Evolutionary conservation across 306 rosid species (phyloP), one percentile per base, ranked within the genome.

Genomic region (Gynostemma pentaphyllum): DNA sequence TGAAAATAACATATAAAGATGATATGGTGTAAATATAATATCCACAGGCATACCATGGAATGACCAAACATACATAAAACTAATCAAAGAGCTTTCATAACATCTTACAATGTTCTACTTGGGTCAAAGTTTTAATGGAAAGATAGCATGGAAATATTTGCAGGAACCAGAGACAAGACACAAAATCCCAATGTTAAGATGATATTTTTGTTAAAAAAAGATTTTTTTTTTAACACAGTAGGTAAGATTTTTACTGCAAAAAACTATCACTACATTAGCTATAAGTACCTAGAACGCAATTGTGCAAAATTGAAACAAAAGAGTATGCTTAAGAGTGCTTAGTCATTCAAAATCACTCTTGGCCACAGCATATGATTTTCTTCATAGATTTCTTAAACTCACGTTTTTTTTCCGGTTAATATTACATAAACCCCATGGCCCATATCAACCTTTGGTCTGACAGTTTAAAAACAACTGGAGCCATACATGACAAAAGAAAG

Each of bases 381-480:
- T 4, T 18, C 7, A 24, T 56, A 45, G 23, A 56, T 56, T 34
- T 56, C 28, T 3, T n/a, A 7, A 1, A 34, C 39, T 32, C 0
- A 1, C 18, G 9, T 55, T 19, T 11, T 56, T 36, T 10, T 56
- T 56, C n/a, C n/a, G 5, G 64, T 56, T 19, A 15, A 34, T 56
- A 56, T 19, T 11, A 34, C 36, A 32, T 10, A 2, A 9, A 28
- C 18, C 42, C 15, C 64, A 34, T 0, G 16, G 64, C 44, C 32
- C 13, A 46, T 19, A 24, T 50, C 47, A 42, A 45, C 19, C 10
- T 26, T 15, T 44, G 24, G 69, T 22, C 59, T 21, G 12, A 18
- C 8, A 74, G 30, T 47, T 72, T 42, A 66, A 42, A 50, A 23
- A 29, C n/a, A n/a, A n/a, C n/a, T 19, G n/a, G 47, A n/a, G 61